Conservation (phyloP, 2,329 filamentous ascomycete genomes). For the Trichophyton equinum region DNA sequence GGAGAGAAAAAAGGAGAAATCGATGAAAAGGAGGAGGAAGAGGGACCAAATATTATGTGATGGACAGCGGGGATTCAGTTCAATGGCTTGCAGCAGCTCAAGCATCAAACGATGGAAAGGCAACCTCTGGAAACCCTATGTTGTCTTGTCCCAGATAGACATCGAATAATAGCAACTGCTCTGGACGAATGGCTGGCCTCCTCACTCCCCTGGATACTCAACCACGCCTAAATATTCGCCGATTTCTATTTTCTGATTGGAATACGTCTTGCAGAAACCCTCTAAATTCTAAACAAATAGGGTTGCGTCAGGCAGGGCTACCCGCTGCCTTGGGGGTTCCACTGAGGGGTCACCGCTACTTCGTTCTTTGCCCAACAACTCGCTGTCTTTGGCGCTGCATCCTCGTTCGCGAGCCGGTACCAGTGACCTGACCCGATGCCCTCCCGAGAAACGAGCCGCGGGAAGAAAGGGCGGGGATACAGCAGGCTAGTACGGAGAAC, state of each 20-base stretch:
- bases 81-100: constrained; percentile 4
- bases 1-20: constrained; percentile 12
- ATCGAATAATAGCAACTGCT: background rate
- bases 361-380: constrained; percentile 10
- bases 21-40: constrained; percentile 10
- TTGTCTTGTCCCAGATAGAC: no score
- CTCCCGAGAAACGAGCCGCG: background rate
- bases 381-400: constrained; percentile 4
- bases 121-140: background rate
- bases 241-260: constrained; percentile 11
- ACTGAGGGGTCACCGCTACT: constrained; percentile 16
- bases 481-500: background rate
- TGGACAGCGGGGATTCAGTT: constrained; percentile 7
- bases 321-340: constrained; percentile 11
- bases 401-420: constrained; percentile 5
- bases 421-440: constrained; percentile 6
- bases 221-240: constrained; percentile 3
- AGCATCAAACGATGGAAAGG: background rate
- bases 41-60: constrained; percentile 6
- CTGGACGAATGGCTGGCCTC: constrained; percentile 9
- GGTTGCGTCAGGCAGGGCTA: constrained; percentile 14
- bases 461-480: background rate
- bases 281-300: constrained; percentile 8
- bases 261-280: background rate
- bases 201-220: background rate